A percentile compares a stretch with the other conserved stretches of the same genome.
Evolutionary conservation across 2,329 filamentous ascomycete species (phyloP).

Genomic region (Aspergillus sp.): DNA sequence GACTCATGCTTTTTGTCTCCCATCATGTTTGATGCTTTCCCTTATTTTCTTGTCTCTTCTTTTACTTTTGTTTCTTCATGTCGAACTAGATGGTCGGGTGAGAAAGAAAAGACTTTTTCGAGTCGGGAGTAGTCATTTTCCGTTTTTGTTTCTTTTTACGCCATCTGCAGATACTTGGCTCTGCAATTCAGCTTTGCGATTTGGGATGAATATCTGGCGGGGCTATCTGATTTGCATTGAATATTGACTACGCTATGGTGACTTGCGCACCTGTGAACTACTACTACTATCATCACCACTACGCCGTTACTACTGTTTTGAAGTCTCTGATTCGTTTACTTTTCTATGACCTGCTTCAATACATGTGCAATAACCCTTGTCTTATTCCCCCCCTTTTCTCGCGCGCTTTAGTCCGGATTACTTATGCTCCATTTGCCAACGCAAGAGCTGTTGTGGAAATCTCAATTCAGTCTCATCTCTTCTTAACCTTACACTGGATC

Average conservation of each 20-base stretch:
- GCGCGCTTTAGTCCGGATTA: conserved; percentile 1
- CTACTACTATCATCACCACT: background rate
- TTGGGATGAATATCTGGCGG: conserved; percentile 22
- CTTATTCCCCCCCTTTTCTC: background rate
- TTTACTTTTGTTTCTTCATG: conserved; percentile 7
- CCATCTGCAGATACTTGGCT: conserved; percentile 17
- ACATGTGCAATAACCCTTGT: conserved; percentile 22
- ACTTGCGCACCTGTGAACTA: conserved; percentile 16
- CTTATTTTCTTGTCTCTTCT: background rate
- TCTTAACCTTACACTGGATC: too few species aligned
- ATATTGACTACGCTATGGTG: conserved; percentile 10
- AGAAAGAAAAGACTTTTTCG: conserved; percentile 19
- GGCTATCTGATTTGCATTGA: conserved; percentile 25
- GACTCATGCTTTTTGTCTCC: conserved; percentile 24
- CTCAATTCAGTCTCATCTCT: conserved; percentile 4
- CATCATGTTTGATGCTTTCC: conserved; percentile 16
- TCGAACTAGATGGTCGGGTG: conserved; percentile 27
- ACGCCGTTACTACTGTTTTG: conserved; percentile 4
- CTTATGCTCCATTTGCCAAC: conserved; percentile 14
- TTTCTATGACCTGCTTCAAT: conserved; percentile 18
- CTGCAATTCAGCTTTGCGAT: conserved; percentile 16
- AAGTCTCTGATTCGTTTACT: conserved; percentile 10
- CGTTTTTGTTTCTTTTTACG: conserved; percentile 13
- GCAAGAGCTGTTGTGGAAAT: conserved; percentile 4
- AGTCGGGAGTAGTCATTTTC: conserved; percentile 15